Evolutionary conservation across 805 yeast species (phyloP).

Genomic region (Schizosaccharomyces lindneri): DNA sequence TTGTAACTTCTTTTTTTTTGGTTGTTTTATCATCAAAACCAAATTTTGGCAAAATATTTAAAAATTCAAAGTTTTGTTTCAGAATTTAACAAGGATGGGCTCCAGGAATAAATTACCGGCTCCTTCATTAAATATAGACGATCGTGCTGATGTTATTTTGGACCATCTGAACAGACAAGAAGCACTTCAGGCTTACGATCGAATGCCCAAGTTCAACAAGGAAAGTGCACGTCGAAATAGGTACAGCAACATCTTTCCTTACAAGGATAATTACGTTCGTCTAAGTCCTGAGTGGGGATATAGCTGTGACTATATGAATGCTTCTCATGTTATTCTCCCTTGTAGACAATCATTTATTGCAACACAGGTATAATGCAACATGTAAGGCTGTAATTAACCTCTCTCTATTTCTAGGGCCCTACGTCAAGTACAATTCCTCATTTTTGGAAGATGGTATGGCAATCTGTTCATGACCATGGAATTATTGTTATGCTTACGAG

Average conservation of each 20-base stretch:
- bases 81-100: too few species aligned
- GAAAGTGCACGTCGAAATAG: conserved; percentile 28
- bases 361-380: conserved; percentile 24
- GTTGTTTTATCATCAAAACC: too few species aligned
- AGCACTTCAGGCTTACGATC: too few species aligned
- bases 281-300: conserved; percentile 13
- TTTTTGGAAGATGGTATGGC: conserved; percentile 57
- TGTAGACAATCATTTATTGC: neutral
- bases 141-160: neutral
- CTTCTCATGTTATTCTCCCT: neutral
- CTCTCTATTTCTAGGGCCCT: conserved; percentile 35
- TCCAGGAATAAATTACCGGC: too few species aligned
- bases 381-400: conserved; percentile 33
- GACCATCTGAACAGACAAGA: neutral
- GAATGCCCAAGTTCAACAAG: neutral
- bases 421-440: conserved; percentile 53
- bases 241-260: conserved; percentile 71
- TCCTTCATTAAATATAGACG: neutral
- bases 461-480: conserved; percentile 21
- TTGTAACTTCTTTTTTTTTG: too few species aligned
- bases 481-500: conserved; percentile 57
- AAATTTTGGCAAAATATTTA: too few species aligned
- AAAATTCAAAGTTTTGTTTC: too few species aligned
- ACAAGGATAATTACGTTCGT: conserved; percentile 60
- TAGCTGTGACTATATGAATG: neutral